Conservation (phyloP, 768 basidiomycete genomes). For the Crassisporium funariophilum region DNA sequence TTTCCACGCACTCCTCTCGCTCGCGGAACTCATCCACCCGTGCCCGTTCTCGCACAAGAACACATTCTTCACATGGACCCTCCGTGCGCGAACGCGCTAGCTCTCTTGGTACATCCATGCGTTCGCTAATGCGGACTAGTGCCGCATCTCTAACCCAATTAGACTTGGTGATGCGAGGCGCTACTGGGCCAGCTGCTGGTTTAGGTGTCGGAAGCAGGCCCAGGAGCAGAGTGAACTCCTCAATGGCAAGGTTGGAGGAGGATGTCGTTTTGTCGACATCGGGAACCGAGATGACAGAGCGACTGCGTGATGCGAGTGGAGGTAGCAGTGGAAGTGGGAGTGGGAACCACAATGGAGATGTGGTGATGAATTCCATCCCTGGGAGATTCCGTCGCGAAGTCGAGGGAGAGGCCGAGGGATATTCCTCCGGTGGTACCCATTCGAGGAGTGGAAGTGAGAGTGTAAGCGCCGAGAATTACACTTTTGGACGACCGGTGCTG, state of each 20-base stretch:
- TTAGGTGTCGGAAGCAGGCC: constrained; percentile 18
- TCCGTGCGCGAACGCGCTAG: constrained; percentile 41
- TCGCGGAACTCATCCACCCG: constrained; percentile 34
- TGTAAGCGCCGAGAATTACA: constrained; percentile 66
- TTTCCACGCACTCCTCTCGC: constrained; percentile 28
- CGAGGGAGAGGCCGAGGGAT: constrained; percentile 26
- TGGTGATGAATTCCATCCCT: constrained; percentile 10
- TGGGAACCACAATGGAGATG: constrained; percentile 11
- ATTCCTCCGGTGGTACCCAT: constrained; percentile 40
- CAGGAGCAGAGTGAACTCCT: constrained; percentile 63
- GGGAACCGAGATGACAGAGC: constrained; percentile 16
- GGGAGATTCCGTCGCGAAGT: constrained; percentile 13
- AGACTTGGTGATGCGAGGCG: constrained; percentile 44
- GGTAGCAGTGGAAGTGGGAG: constrained; percentile 20
- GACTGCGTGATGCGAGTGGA: constrained; percentile 19
- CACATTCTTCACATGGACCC: constrained; percentile 35
- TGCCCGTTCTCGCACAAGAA: constrained; percentile 38
- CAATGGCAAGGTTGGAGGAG: constrained; percentile 69
- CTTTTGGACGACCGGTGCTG: constrained; percentile 66
- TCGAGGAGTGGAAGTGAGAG: constrained; percentile 54
- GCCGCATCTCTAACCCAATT: constrained; percentile 64
- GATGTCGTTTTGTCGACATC: constrained; percentile 33
- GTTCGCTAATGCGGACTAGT: constrained; percentile 68
- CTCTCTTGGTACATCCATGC: constrained; percentile 49
- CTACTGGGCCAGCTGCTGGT: constrained; percentile 23